Conservation (phyloP, 192 early-diverging fungal genomes). For the Podochytrium sp. region DNA sequence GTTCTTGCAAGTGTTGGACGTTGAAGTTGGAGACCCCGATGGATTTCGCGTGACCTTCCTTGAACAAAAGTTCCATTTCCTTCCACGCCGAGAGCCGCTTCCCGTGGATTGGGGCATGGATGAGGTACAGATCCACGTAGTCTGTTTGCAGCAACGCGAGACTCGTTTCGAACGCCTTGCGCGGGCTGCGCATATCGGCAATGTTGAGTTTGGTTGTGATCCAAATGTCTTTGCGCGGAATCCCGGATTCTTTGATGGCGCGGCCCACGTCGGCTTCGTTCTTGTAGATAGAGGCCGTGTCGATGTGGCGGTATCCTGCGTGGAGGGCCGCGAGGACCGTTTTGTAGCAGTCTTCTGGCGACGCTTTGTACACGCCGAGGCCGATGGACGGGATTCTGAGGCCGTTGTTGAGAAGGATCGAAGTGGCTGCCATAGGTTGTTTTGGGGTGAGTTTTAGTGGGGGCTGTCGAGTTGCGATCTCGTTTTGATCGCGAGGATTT, state of each 20-base stretch:
- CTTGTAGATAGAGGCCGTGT: slow-evolving; percentile 49
- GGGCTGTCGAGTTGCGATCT: too few species aligned
- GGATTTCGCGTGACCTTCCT: slow-evolving; percentile 70
- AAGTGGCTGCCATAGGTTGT: not conserved
- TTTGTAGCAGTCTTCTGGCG: slow-evolving; percentile 21
- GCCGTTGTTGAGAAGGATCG: slow-evolving; percentile 25
- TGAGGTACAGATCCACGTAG: slow-evolving; percentile 67
- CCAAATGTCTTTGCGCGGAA: slow-evolving; percentile 50
- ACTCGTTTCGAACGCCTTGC: slow-evolving; percentile 56
- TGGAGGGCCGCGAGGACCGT: slow-evolving; percentile 36
- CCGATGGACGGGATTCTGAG: slow-evolving; percentile 41
- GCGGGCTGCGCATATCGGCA: slow-evolving; percentile 57
- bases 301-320: slow-evolving; percentile 47
- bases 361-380: slow-evolving; percentile 43
- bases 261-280: slow-evolving; percentile 33
- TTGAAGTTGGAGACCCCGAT: slow-evolving; percentile 88
- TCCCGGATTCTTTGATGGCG: slow-evolving; percentile 27
- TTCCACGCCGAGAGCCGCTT: slow-evolving; percentile 65
- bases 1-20: slow-evolving; percentile 50
- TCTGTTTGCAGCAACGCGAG: slow-evolving; percentile 54
- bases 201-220: slow-evolving; percentile 75
- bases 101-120: slow-evolving; percentile 60
- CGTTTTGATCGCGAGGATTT: too few species aligned
- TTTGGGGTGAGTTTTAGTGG: not conserved
- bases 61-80: slow-evolving; percentile 79